These are phyloP conservation scores for Hondaea fermentalgiana DNA, from an alignment of 108 stramenopile genomes.

Conservation along the genomic window DNA sequence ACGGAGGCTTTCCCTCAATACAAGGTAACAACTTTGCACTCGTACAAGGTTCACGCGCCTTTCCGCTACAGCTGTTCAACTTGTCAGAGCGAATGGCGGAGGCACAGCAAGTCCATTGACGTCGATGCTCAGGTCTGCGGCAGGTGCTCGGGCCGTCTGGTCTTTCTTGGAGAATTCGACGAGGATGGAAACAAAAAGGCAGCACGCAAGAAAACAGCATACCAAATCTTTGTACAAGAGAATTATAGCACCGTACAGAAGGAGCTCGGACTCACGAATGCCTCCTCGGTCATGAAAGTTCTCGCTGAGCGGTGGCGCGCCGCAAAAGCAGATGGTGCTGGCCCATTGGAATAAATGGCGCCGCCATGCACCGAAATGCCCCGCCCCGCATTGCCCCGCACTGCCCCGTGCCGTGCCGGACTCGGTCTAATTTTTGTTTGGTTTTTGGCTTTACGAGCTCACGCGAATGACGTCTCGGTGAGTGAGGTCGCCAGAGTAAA, in stretches of 20 bases:
- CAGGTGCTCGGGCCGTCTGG: background rate
- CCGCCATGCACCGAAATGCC: no score
- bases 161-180: background rate
- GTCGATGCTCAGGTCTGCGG: constrained; percentile 8
- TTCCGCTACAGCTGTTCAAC: constrained; percentile 17
- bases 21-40: constrained; percentile 30
- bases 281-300: background rate
- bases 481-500: background rate
- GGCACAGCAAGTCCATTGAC: constrained; percentile 40
- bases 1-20: constrained; percentile 39
- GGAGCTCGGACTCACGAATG: background rate
- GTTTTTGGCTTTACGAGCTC: background rate
- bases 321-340: background rate
- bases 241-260: background rate
- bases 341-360: no score
- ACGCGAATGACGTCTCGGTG: background rate
- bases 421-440: background rate
- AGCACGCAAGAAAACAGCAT: background rate
- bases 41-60: constrained; percentile 33
- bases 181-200: background rate
- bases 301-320: background rate
- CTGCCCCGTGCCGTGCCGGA: background rate
- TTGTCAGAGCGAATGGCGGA: constrained; percentile 10
- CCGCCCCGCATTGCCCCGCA: background rate
- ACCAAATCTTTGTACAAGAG: background rate